Evolutionary conservation across 2,329 filamentous ascomycete species (phyloP).

Genomic region (Niveomyces coronatus): DNA sequence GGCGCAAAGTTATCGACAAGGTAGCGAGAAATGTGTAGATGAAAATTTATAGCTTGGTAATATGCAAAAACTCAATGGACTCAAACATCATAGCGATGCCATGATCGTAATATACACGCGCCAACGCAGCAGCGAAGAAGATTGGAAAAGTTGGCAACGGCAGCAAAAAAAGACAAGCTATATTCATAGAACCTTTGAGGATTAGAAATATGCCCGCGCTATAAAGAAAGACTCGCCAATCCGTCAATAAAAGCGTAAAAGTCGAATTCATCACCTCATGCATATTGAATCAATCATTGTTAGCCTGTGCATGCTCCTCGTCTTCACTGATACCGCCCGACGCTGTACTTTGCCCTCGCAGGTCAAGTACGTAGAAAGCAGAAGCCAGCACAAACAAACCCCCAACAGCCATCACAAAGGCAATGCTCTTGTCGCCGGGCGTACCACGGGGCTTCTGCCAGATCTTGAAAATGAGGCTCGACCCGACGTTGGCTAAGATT

Average conservation of each 20-base stretch:
- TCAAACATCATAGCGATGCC: too few relatives aligned
- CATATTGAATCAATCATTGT: background rate
- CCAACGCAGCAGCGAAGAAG: background rate
- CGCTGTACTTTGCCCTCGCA: slow-evolving; percentile 48
- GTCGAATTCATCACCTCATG: background rate
- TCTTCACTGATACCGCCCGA: slow-evolving; percentile 27
- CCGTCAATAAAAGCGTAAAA: background rate
- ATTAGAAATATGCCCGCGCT: background rate
- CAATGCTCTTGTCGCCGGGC: slow-evolving; percentile 78
- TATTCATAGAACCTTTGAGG: slow-evolving; percentile 9
- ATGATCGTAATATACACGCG: too few relatives aligned
- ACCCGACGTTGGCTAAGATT: slow-evolving; percentile 78
- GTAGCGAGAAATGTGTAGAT: too few relatives aligned
- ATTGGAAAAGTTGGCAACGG: background rate
- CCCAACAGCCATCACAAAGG: slow-evolving; percentile 76
- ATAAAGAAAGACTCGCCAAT: background rate
- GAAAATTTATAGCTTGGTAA: background rate
- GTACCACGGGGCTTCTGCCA: slow-evolving; percentile 80
- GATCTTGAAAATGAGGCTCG: slow-evolving; percentile 71
- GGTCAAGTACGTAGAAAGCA: slow-evolving; percentile 58
- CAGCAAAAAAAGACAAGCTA: too few relatives aligned
- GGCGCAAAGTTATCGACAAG: too few relatives aligned
- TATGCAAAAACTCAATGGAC: too few relatives aligned
- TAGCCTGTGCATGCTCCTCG: slow-evolving; percentile 31
- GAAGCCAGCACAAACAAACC: slow-evolving; percentile 69